Percentiles rank a stretch among this genome's conserved stretches.
phyloP scores from a whole-genome alignment of 176 grass and related monocot species.

The Rhynchospora breviuscula region DNA sequence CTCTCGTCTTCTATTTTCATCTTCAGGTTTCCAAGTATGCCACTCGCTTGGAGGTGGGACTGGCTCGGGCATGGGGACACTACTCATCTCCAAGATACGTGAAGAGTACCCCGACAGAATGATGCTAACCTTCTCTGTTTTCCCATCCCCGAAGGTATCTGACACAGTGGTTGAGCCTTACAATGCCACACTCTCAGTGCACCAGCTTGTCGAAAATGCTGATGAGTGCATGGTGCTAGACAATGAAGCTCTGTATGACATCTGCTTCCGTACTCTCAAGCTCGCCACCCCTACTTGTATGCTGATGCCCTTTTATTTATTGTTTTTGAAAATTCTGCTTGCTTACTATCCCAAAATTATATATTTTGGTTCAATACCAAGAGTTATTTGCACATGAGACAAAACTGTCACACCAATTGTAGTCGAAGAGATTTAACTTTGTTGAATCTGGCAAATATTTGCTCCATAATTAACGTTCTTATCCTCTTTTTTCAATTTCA shows the following conservation, averaged over 20 bases:
- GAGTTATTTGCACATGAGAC: background rate
- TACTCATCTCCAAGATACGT: conserved; percentile 83
- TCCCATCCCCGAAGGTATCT: conserved; percentile 81
- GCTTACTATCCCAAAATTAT: background rate
- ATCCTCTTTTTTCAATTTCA: conserved; percentile 19
- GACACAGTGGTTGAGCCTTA: conserved; percentile 82
- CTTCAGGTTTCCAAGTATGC: conserved; percentile 79
- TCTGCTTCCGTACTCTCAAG: conserved; percentile 84
- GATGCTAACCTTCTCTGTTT: conserved; percentile 91
- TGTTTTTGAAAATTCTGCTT: background rate
- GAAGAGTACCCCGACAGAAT: conserved; percentile 88
- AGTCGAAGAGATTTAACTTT: background rate
- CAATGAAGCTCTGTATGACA: conserved; percentile 80
- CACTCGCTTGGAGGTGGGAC: conserved; percentile 76
- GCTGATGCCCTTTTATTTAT: conserved; percentile 17
- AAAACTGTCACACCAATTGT: background rate
- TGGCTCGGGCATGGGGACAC: conserved; percentile 73
- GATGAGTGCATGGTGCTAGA: conserved; percentile 91
- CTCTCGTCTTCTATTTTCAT: background rate
- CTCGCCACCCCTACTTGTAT: conserved; percentile 69
- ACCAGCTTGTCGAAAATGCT: conserved; percentile 80
- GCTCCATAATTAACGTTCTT: background rate
- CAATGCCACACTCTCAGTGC: conserved; percentile 78
- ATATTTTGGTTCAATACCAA: background rate
- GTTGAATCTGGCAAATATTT: background rate